Base-by-base conservation (phyloP, 2,329 filamentous ascomycete species). In the Plectosphaerella sp. region DNA sequence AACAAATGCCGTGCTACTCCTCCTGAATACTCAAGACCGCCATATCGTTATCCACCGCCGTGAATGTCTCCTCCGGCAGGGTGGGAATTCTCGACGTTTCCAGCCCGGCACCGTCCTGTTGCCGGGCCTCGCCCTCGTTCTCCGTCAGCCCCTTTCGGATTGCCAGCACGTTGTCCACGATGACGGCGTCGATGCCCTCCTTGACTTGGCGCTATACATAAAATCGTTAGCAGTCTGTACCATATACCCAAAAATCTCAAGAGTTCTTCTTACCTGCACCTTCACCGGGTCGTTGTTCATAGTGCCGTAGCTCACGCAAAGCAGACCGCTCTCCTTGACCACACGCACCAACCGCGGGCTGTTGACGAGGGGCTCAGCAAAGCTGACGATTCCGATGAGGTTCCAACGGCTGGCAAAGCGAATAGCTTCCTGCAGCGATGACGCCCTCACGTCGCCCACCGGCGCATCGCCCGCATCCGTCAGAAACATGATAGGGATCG, bases 321-420 rank as follows among this genome's bases (percentile, higher is more conserved):
- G 91, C 55, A 99, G 71, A 5, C 93, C 93, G 48, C 86, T 91
- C 70, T 96, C 91, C 74, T 97, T 97, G 15, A 99, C 92, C 20
- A 97, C 92, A 62, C 83, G 86, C 41, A 99, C 91, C 45, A 99
- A 75, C 25, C 94, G 77, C 1, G 95, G 95, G 62, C 91, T 94
- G 61, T 91, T 87, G 51, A 96, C 90, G 25, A 99, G 79, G 2
- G 93, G 91, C 64, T 92, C 89, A 0, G 91, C 90, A n/a, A 89
- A 84, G 54, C 86, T 88, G 36, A 99, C 94, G 54, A 99, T 88
- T 5, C 94, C 94, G 3, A 97, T 78, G 48, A 99, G 68, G 60
- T 97, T 97, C 95, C 95, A 99, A 37, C 93, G 83, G 55, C 86
- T 91, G 1, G 94, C 93, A 63, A 99, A 99, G 5, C 93, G 85